These are phyloP conservation scores for Pachyrhizus erosus DNA, from an alignment of 306 rosid species.

Conservation along the genomic window DNA sequence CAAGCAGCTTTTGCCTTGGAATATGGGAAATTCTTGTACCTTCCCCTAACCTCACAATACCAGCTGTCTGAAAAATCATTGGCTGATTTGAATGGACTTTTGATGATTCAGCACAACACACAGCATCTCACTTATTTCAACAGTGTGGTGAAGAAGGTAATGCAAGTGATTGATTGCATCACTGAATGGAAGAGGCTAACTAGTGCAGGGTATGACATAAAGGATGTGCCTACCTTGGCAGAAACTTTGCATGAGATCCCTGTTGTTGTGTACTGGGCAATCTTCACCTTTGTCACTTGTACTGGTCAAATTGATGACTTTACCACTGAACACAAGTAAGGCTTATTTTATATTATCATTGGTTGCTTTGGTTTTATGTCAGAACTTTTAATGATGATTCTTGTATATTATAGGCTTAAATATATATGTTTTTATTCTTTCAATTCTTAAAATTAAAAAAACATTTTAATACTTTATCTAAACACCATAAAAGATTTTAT, in stretches of 20 bases:
- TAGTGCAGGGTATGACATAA: slow-evolving; percentile 4
- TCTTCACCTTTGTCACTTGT: slow-evolving; percentile 45
- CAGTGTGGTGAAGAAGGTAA: slow-evolving; percentile 23
- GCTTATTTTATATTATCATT: no score
- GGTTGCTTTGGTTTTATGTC: no score
- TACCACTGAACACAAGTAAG: background rate
- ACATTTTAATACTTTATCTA: no score
- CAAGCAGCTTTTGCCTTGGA: slow-evolving; percentile 40
- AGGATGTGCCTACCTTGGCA: slow-evolving; percentile 37
- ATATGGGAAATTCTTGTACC: slow-evolving; percentile 36
- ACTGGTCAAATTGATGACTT: slow-evolving; percentile 36
- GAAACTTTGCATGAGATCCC: slow-evolving; percentile 45
- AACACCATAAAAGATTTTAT: no score
- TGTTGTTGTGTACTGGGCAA: slow-evolving; percentile 40
- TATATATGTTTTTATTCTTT: no score
- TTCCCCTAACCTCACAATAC: background rate
- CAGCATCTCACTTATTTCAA: background rate
- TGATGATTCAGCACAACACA: background rate
- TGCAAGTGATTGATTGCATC: slow-evolving; percentile 56
- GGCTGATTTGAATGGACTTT: slow-evolving; percentile 37
- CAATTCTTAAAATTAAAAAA: no score
- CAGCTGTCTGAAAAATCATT: slow-evolving; percentile 11
- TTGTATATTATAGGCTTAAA: no score
- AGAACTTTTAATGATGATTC: no score
- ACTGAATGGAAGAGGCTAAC: slow-evolving; percentile 51